Percentiles rank a stretch among this genome's conserved stretches.
Evolutionary conservation across 2,329 filamentous ascomycete genomes (phyloP).

Genomic region (Stachybotrys elegans): DNA sequence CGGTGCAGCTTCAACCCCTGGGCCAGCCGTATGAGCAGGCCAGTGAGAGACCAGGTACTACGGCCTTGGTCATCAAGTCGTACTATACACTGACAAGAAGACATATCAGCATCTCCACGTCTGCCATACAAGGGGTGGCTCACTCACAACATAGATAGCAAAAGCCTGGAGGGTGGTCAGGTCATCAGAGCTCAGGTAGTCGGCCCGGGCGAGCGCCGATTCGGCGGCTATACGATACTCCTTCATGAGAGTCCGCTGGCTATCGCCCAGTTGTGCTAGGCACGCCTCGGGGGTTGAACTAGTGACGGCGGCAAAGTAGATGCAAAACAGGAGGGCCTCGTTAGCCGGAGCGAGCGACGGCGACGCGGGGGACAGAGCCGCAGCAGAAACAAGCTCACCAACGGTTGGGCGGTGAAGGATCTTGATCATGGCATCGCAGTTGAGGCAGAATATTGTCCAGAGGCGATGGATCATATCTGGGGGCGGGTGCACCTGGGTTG

Average conservation of each 20-base stretch:
- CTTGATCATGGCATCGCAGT: conserved; percentile 39
- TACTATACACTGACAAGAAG: too few relatives aligned
- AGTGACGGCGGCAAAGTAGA: conserved; percentile 36
- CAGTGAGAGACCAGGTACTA: conserved; percentile 35
- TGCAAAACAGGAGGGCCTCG: conserved; percentile 35
- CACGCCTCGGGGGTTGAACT: conserved; percentile 27
- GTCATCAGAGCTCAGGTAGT: conserved; percentile 35
- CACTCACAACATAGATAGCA: conserved; percentile 31
- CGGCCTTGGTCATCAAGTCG: conserved; percentile 19
- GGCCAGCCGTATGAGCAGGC: conserved; percentile 36
- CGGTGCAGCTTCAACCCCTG: conserved; percentile 37
- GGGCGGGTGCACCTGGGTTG: conserved; percentile 26
- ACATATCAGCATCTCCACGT: too few relatives aligned
- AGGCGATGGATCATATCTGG: conserved; percentile 31
- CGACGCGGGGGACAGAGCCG: conserved; percentile 15
- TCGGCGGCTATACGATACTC: conserved; percentile 30
- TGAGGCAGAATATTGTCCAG: conserved; percentile 29
- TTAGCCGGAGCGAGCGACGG: conserved; percentile 13
- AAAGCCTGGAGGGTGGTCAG: conserved; percentile 36
- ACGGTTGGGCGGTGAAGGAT: conserved; percentile 38
- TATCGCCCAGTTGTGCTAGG: conserved; percentile 24
- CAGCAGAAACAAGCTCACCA: conserved; percentile 18
- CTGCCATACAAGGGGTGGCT: background rate
- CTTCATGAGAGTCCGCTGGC: conserved; percentile 23
- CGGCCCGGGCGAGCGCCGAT: conserved; percentile 32